Base-by-base conservation (phyloP, 2,329 filamentous ascomycete species). In the Sporothrix globosa region DNA sequence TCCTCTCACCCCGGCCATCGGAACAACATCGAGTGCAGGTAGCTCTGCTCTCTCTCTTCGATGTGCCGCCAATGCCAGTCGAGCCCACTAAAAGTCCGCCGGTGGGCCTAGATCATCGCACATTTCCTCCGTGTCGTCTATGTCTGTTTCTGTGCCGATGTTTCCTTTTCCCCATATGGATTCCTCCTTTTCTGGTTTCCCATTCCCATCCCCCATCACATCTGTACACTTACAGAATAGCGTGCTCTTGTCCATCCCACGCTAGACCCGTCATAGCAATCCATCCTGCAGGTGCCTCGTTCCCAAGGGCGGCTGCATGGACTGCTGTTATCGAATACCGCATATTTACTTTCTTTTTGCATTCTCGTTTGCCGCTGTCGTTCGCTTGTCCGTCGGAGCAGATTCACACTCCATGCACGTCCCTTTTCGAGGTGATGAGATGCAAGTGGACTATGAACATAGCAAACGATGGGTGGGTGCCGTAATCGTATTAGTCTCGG, bases 221-320 rank as follows among this genome's bases (percentile, higher is more conserved):
- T 44, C 58, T 39, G 6, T 27, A 24, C 39, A 63, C 14, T 46
- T 63, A 27, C 58, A 46, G 54, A 41, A 58, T 58, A 58, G 30
- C 27, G 53, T 58, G 13, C 14, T 14, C 61, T 21, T 53, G 13
- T 24, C 48, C 48, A 46, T 44, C 50, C 65, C 34, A 67, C 65
- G 65, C 65, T 67, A 67, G 50, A 56, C 65, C 48, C 50, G 30
- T 56, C 50, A 30, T 53, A 53, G 63, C 30, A 30, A 7, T 67
- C 13, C 34, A 53, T 27, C 50, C 50, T 67, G 65, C 65, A 53
- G 58, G 24, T 50, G 17, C 14, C 41, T 30, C 21, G 21, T 34
- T n/a, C 56, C 48, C n/a, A 19, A 27, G 50, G 65, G 65, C 65
- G 65, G 50, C 50, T 67, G 48, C 63, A 53, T 67, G 63, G 30